These are phyloP conservation scores for Hymenoscyphus infarciens DNA, from an alignment of 2,329 filamentous ascomycete species.

Conservation along the genomic window DNA sequence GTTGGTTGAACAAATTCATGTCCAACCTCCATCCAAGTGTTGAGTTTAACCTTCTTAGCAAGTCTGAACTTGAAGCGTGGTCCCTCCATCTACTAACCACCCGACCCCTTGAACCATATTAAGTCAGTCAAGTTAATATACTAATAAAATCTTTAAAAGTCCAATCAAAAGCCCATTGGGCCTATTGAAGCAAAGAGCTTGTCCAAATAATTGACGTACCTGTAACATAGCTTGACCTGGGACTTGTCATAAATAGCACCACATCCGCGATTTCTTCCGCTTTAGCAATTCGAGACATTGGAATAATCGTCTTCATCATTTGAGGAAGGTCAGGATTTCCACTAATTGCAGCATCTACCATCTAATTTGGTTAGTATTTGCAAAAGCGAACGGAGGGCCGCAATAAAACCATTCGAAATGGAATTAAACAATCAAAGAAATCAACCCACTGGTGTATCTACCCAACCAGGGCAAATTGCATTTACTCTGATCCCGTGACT, in stretches of 20 bases:
- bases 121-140: no score
- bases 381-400: no score
- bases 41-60: not conserved
- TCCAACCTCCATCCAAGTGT: no score
- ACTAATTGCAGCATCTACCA: not conserved
- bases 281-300: not conserved
- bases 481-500: constrained; percentile 18
- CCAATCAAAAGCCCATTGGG: no score
- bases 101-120: not conserved
- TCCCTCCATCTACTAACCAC: not conserved
- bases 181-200: no score
- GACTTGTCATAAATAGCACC: not conserved
- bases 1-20: no score
- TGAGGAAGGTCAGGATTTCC: not conserved
- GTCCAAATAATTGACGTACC: not conserved
- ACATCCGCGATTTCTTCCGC: not conserved
- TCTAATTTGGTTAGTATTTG: constrained; percentile 8
- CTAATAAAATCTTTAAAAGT: no score
- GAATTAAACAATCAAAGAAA: not conserved
- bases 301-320: not conserved
- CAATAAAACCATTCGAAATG: no score
- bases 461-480: constrained; percentile 17
- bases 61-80: not conserved
- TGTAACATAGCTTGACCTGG: constrained; percentile 1
- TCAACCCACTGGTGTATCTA: constrained; percentile 17